phyloP scores from a whole-genome alignment of 345 rosid species.

The Triadica sebifera region DNA sequence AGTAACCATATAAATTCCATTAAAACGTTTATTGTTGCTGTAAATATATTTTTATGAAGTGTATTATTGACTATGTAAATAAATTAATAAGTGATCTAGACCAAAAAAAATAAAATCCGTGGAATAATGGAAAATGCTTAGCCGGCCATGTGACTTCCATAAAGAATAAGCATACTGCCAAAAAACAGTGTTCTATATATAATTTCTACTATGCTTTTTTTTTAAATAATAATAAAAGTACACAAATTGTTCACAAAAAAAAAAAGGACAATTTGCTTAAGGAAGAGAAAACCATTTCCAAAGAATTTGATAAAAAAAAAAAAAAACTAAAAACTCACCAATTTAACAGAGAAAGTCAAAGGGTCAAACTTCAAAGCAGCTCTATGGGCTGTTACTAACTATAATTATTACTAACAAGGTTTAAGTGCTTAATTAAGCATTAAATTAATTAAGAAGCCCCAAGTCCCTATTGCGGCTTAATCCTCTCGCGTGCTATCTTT shows the following conservation, averaged over 20 bases:
- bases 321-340: neutral
- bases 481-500: constrained; percentile 27
- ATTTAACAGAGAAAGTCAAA: constrained; percentile 35
- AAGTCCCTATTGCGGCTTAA: constrained; percentile 42
- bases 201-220: neutral
- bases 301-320: constrained; percentile 5
- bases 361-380: constrained; percentile 38
- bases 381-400: constrained; percentile 13
- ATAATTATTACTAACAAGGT: constrained; percentile 25
- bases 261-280: constrained; percentile 5
- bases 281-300: constrained; percentile 15
- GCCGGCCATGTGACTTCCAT: neutral
- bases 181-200: neutral
- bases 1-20: too few species aligned
- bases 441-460: constrained; percentile 16
- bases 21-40: too few species aligned
- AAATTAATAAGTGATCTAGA: too few species aligned
- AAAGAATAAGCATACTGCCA: neutral
- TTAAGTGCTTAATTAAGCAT: constrained; percentile 27
- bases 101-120: neutral
- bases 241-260: constrained; percentile 1
- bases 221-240: neutral
- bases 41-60: too few species aligned
- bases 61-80: too few species aligned
- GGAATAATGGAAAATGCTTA: neutral